Base-by-base conservation (phyloP, 2,329 filamentous ascomycete genomes). In the Hysterium pulicare region DNA sequence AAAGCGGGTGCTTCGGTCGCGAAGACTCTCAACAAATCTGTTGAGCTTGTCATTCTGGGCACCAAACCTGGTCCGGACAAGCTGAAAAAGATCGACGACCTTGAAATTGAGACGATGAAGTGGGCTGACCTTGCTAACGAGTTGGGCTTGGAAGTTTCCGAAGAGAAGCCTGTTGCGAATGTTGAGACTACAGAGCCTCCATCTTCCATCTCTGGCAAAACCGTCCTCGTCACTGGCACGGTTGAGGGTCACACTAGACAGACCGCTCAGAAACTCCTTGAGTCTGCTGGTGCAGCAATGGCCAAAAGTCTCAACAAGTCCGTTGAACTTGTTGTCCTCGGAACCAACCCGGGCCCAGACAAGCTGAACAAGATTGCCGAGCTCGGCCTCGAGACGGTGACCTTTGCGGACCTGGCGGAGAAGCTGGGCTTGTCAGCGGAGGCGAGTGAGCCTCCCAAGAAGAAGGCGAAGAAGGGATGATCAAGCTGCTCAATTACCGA, bases 151-250 rank as follows among this genome's bases (percentile, higher is more conserved):
- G 48, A 55, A 31, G 42, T 50, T 16, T 23, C 35, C 6, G 45
- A 46, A 4, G 45, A 47, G 42, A 53, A 51, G 44, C 23, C 46
- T 32, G 44, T 44, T 19, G 45, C 48, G 2, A 36, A 51, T 13
- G 50, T 53, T 17, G 44, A 48, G 22, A 30, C 44, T 13, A 48
- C 50, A 8, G 47, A 46, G 16, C 45, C 52, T 13, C 52, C 52
- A 9, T 46, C 50, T 16, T 51, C 48, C 26, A 45, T 55, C 24
- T 46, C 50, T 15, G 50, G 48, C 6, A 46, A 42, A 42, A 55
- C 50, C 2, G 23, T 55, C n/a, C 19, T 71, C 49, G 64, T 70
- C 52, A 66, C 67, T 49, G 68, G 68, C 42, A 69, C 67, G 57
- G 64, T 71, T 40, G 67, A 70, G 24, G 52, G 52, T 7, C 44